A percentile compares a stretch with the other conserved stretches of the same genome.
These are phyloP conservation scores for Ciborinia camelliae DNA, from an alignment of 2,329 filamentous ascomycete species.

Conservation along the genomic window DNA sequence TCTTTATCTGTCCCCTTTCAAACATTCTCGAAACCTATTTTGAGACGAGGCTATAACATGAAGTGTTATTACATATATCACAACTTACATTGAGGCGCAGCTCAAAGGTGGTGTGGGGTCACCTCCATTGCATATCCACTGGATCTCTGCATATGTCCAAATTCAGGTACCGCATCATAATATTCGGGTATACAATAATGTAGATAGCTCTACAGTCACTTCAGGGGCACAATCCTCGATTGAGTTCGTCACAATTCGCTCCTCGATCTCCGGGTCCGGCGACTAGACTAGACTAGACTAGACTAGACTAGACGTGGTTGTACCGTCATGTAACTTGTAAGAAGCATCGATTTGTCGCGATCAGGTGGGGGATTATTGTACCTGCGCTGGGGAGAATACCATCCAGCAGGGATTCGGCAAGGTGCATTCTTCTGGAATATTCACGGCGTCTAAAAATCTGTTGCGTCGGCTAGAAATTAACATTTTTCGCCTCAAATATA, in stretches of 20 bases:
- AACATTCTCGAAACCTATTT: slow-evolving; percentile 23
- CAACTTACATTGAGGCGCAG: slow-evolving; percentile 13
- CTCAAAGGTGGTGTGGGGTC: slow-evolving; percentile 7
- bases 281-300: too few species aligned
- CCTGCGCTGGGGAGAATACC: slow-evolving; percentile 1
- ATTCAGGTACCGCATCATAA: slow-evolving; percentile 13
- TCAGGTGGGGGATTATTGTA: slow-evolving; percentile 12
- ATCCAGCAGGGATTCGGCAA: background rate
- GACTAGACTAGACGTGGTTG: background rate
- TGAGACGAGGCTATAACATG: slow-evolving; percentile 21
- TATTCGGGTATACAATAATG: background rate
- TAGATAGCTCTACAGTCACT: background rate
- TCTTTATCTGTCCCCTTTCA: slow-evolving; percentile 1
- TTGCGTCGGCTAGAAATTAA: background rate
- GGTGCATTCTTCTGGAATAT: slow-evolving; percentile 18
- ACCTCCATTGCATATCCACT: slow-evolving; percentile 16
- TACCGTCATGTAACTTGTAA: background rate
- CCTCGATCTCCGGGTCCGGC: background rate
- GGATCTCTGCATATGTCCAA: slow-evolving; percentile 5
- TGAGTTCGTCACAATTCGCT: background rate
- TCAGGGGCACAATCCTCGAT: background rate
- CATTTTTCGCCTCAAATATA: slow-evolving; percentile 2
- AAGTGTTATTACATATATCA: background rate
- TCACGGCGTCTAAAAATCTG: slow-evolving; percentile 10
- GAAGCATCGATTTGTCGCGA: background rate